Evolutionary conservation across 78 protist genomes (phyloP).

Genomic region (Dictyostelium purpureum): DNA sequence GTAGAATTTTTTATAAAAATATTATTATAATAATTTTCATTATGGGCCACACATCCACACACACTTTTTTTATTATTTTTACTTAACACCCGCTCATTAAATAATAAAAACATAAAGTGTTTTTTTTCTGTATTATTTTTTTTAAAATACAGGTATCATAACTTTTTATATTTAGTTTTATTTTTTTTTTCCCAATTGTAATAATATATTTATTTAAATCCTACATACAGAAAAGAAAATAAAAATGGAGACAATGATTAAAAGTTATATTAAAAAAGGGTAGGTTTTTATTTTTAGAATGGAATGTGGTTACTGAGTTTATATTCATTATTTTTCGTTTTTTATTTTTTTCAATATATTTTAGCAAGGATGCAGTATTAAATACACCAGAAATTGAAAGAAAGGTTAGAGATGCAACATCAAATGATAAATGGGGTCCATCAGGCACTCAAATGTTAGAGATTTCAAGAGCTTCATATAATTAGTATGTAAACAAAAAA

Average conservation of each 20-base stretch:
- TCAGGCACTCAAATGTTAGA: slow-evolving; percentile 86
- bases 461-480: slow-evolving; percentile 80
- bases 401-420: slow-evolving; percentile 83
- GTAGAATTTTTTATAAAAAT: background rate
- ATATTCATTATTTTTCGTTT: background rate
- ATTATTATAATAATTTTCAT: too few species aligned
- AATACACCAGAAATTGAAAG: slow-evolving; percentile 81
- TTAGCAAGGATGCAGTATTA: slow-evolving; percentile 75
- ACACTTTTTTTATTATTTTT: background rate
- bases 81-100: too few species aligned
- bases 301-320: too few species aligned
- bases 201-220: background rate
- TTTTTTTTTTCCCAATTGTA: background rate
- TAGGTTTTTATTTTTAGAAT: background rate
- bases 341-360: background rate
- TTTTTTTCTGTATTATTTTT: background rate
- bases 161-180: background rate
- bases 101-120: background rate
- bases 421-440: slow-evolving; percentile 88
- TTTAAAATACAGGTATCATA: background rate
- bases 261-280: slow-evolving; percentile 77
- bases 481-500: slow-evolving; percentile 32
- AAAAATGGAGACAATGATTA: slow-evolving; percentile 26
- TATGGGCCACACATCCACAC: too few species aligned
- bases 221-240: background rate